These are phyloP conservation scores for Acacia crassicarpa DNA, from an alignment of 306 rosid genomes.

Conservation along the genomic window DNA sequence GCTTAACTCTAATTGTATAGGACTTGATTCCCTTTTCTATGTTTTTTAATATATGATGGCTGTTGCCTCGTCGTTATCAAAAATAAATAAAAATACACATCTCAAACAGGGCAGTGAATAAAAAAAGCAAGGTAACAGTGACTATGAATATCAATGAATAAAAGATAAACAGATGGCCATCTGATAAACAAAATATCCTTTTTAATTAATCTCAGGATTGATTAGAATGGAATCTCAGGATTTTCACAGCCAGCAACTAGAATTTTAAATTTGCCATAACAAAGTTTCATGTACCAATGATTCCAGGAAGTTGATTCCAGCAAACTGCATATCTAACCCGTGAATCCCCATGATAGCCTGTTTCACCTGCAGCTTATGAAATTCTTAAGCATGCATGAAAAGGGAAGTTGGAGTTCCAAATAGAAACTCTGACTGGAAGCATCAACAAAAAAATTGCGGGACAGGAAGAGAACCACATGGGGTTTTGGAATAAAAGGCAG, in stretches of 20 bases:
- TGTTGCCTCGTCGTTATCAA: too few relatives aligned
- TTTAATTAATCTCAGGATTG: background rate
- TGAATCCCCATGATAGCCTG: slow-evolving; percentile 78
- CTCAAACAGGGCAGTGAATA: background rate
- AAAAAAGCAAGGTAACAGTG: background rate
- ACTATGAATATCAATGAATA: background rate
- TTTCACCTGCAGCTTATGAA: slow-evolving; percentile 65
- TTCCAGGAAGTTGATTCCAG: slow-evolving; percentile 86
- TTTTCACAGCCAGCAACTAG: slow-evolving; percentile 8
- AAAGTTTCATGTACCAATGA: slow-evolving; percentile 59
- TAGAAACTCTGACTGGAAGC: slow-evolving; percentile 12
- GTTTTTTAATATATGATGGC: too few relatives aligned
- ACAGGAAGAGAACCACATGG: background rate
- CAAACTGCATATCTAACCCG: slow-evolving; percentile 77
- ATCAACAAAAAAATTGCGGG: background rate
- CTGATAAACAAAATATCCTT: background rate
- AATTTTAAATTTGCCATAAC: slow-evolving; percentile 21
- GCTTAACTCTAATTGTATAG: too few relatives aligned
- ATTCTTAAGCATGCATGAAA: slow-evolving; percentile 31
- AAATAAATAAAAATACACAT: too few relatives aligned
- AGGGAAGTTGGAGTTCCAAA: slow-evolving; percentile 14
- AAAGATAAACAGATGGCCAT: background rate
- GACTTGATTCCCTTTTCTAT: too few relatives aligned
- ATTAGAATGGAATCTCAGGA: background rate
- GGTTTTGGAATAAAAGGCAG: background rate